Evolutionary conservation across 2,329 filamentous ascomycete species (phyloP), one percentile per base, ranked within the genome.

Genomic region (Calonectria naviculata): DNA sequence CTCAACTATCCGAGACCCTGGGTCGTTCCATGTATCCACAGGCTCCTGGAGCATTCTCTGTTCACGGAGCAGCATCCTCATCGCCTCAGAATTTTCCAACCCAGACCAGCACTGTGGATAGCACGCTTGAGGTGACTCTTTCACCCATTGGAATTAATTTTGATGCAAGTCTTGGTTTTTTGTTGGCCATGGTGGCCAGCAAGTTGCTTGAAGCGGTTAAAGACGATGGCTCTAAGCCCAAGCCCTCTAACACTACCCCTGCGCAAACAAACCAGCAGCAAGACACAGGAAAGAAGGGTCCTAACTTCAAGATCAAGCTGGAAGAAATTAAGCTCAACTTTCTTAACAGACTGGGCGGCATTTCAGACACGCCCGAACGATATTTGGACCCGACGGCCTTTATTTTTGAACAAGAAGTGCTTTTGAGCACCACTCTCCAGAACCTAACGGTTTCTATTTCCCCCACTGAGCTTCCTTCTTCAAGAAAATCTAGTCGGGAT

Each of bases 41-140:
- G 75, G 79, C 92, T 4, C 91, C 91, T 1, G 91, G 91, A 0
- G 87, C 91, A 3, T 93, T 93, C 78, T 93, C 90, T 0, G 82
- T 89, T 2, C 81, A 87, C 47, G 74, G 73, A 3, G 67, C 73
- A 12, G 8, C 71, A 21, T 65, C 77, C 26, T 54, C 66, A 21
- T 54, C 46, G 26, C 47, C 71, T 42, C 36, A 47, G 42, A 72
- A 71, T 49, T 31, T 44, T 26, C 29, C 71, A 41, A 5, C 44
- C 42, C 17, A 49, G 28, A 49, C 41, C 21, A 21, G 58, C 7
- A 67, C 65, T 2, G 42, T 61, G 1, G 79, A 81, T n/a, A 65
- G 77, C 61, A 69, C 70, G 19, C 73, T 91, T 1, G 89, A 91
- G 73, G 78, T 91, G 3, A 78, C 83, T 1, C 70, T 91, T n/a